These are phyloP conservation scores for Sechiopsis laciniata DNA, from an alignment of 306 rosid genomes.

Conservation along the genomic window DNA sequence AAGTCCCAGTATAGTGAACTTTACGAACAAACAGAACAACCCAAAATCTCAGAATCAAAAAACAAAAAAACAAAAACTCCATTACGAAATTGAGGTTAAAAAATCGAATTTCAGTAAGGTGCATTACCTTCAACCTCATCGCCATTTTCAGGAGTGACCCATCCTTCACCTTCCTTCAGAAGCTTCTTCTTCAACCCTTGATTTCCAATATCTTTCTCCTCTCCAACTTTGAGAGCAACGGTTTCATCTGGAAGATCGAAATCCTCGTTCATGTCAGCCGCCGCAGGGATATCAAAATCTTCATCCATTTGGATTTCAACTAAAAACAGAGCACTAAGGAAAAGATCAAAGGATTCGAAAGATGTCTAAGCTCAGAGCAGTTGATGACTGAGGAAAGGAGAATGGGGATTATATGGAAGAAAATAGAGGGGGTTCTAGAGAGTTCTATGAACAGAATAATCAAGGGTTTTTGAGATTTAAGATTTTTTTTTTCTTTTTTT, in stretches of 20 bases:
- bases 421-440: background rate
- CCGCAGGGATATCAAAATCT: slow-evolving; percentile 48
- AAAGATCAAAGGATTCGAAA: background rate
- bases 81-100: background rate
- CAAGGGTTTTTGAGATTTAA: background rate
- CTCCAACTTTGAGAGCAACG: slow-evolving; percentile 58
- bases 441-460: background rate
- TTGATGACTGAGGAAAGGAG: background rate
- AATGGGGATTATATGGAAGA: background rate
- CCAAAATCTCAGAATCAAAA: background rate
- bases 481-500: no score
- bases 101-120: background rate
- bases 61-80: background rate
- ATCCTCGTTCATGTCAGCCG: slow-evolving; percentile 59
- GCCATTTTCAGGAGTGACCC: slow-evolving; percentile 75
- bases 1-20: slow-evolving; percentile 91
- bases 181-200: slow-evolving; percentile 90
- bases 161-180: slow-evolving; percentile 65
- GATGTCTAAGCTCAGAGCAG: background rate
- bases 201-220: slow-evolving; percentile 73
- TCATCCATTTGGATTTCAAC: slow-evolving; percentile 41
- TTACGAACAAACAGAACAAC: background rate
- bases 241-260: slow-evolving; percentile 49
- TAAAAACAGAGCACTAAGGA: background rate
- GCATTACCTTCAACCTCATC: slow-evolving; percentile 82